These are phyloP conservation scores for Colletotrichum melonis DNA, from an alignment of 2,329 filamentous ascomycete species.

Conservation along the genomic window DNA sequence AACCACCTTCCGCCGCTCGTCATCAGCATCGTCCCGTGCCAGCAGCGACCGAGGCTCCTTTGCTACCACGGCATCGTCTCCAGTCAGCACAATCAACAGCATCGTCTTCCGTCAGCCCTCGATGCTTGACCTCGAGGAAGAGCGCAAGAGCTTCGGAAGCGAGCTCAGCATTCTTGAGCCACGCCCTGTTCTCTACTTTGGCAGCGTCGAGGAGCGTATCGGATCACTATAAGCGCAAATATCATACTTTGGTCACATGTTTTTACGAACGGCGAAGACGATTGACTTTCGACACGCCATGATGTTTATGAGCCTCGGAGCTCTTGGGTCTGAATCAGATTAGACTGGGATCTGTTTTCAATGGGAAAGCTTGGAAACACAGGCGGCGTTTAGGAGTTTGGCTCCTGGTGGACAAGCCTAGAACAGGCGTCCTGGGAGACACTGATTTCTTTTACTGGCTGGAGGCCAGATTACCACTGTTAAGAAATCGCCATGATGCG, in stretches of 20 bases:
- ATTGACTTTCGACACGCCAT: neutral
- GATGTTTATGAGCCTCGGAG: constrained; percentile 4
- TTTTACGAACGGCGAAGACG: neutral
- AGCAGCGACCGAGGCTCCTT: constrained; percentile 55
- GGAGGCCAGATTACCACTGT: neutral
- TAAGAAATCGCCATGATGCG: neutral
- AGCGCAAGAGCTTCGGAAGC: constrained; percentile 62
- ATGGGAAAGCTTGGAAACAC: neutral
- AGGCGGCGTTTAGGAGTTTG: constrained; percentile 22
- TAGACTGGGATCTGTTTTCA: neutral
- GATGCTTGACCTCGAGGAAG: constrained; percentile 67
- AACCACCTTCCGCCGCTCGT: constrained; percentile 64
- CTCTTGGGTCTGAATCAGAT: neutral
- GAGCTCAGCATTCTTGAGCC: constrained; percentile 71
- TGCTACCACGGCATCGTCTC: constrained; percentile 57
- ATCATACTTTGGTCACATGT: neutral
- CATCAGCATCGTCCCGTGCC: constrained; percentile 55
- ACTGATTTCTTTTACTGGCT: neutral
- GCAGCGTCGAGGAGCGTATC: constrained; percentile 71
- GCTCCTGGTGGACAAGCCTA: neutral
- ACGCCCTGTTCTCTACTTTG: constrained; percentile 72
- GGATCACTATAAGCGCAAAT: constrained; percentile 37
- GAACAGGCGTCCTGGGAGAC: neutral
- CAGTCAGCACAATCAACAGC: constrained; percentile 65
- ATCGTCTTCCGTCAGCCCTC: constrained; percentile 69